Evolutionary conservation across 257 asterid species (phyloP), one percentile per base, ranked within the genome.

Genomic region (Fraxinus quadrangulata): DNA sequence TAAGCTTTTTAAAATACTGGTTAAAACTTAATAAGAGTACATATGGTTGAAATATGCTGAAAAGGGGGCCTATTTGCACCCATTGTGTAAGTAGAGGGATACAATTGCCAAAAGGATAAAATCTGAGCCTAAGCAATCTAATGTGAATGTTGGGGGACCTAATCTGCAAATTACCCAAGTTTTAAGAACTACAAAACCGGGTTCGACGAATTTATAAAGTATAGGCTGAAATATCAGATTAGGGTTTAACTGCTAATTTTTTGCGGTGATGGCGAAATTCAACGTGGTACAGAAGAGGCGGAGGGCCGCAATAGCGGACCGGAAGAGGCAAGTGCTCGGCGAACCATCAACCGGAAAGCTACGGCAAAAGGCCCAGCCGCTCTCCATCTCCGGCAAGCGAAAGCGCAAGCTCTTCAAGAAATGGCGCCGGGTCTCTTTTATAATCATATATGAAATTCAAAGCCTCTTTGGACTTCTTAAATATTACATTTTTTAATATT

Each of bases 371-470:
- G 30, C 75, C 6, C 92, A 89, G 24, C 88, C 91, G 0, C 78
- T 72, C 34, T 85, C 98, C 71, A 28, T 93, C 81, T 93, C 98
- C 80, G 98, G 98, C 82, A 93, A 93, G 90, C 97, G 97, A 42
- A 83, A 91, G 83, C 98, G 92, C 85, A 93, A 93, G 88, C 81
- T 88, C 76, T 84, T 86, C 49, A 91, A 88, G 77, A 93, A 90
- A 86, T 87, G 96, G 94, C 96, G 97, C 67, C 88, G 94, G 96
- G 97, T 92, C 16, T 24, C n/a, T 11, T 40, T 65, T 10, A 1
- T 31, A 4, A 23, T 3, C 17, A 51, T 31, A 16, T 70, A 67
- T 71, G 66, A 56, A 56, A 56, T 17, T 63, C 69, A 24, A 63
- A 23, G 59, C 24, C 0, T 11, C 24, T 40, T 36, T 45, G 30